Evolutionary conservation across 495 filamentous ascomycete genomes (phyloP), one percentile per base, ranked within the genome.

Genomic region (Parathielavia appendiculata): DNA sequence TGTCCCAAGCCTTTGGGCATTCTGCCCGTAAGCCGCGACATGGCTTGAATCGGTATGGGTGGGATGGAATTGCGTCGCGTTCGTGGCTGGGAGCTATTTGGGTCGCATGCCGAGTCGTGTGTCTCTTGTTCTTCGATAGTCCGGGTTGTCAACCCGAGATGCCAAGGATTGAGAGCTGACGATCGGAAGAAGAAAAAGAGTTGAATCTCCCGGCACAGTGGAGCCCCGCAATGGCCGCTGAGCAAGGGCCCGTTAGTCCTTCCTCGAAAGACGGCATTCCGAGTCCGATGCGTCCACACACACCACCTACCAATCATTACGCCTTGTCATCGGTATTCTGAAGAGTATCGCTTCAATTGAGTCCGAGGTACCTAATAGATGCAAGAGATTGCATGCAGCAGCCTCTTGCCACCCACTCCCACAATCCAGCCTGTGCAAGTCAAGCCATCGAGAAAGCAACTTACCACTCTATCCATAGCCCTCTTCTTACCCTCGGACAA

Each of bases 21-120:
- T 38, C 59, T 66, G 65, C 63, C 62, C 63, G 63, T 56, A 52
- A 71, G 69, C 60, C 61, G 67, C 62, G 66, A 70, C 69, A 71
- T 71, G 48, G 54, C 48, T 48, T 0, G 30, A 23, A 38, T 50
- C 36, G 26, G 12, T 39, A 11, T 20, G 39, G 57, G 1, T 11
- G 19, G 11, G 36, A 14, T 58, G 80, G 17, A 79, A 67, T 70
- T 89, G 86, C 6, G 74, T 82, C 10, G 82, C 79, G 16, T 38
- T 32, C 36, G 23, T 13, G 32, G 38, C 5, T 38, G 5, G 19
- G n/a, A 30, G 40, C 40, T 58, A 53, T 39, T 30, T 34, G 49
- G 34, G 39, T n/a, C 30, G 49, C 49, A 53, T 46, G 41, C 32
- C 56, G 49, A 40, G 40, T 22, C 22, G 46, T 35, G 13, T 26